Percentiles rank a stretch among this genome's conserved stretches.
These are phyloP conservation scores for Aquilaria agallochum DNA, from an alignment of 441 rosid species.

Conservation along the genomic window DNA sequence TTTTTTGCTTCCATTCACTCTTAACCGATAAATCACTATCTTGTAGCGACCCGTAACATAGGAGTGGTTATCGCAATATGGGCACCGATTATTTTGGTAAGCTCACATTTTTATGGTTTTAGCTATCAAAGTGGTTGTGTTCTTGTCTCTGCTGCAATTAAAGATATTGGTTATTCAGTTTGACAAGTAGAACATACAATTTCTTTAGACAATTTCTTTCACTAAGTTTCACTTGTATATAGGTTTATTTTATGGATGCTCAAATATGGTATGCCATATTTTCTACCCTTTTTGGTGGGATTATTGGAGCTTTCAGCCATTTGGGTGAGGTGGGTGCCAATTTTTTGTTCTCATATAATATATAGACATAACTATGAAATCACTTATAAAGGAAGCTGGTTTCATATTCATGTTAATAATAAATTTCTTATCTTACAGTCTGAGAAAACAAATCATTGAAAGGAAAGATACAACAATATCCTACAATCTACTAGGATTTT, in stretches of 20 bases:
- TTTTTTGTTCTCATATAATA: slow-evolving; percentile 10
- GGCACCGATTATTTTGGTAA: slow-evolving; percentile 93
- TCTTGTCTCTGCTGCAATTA: background rate
- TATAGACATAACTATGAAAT: slow-evolving; percentile 2
- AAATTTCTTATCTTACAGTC: slow-evolving; percentile 6
- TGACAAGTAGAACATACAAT: background rate
- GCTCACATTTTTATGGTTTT: slow-evolving; percentile 18
- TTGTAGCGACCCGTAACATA: slow-evolving; percentile 71
- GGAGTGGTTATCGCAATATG: slow-evolving; percentile 92
- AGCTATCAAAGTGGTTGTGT: background rate
- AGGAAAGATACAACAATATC: no score
- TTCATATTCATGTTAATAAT: background rate
- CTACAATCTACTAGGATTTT: background rate
- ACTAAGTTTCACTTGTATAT: slow-evolving; percentile 21
- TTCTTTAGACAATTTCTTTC: background rate
- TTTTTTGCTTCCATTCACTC: slow-evolving; percentile 1
- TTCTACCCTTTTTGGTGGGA: slow-evolving; percentile 93
- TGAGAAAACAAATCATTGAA: background rate
- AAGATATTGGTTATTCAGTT: background rate
- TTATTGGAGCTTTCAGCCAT: slow-evolving; percentile 96
- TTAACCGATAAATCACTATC: no score
- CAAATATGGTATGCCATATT: slow-evolving; percentile 99
- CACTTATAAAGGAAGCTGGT: background rate
- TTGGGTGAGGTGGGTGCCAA: slow-evolving; percentile 80
- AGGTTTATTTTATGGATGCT: slow-evolving; percentile 95